Evolutionary conservation across 495 filamentous ascomycete genomes (phyloP).

Genomic region (Penicillium taxi): DNA sequence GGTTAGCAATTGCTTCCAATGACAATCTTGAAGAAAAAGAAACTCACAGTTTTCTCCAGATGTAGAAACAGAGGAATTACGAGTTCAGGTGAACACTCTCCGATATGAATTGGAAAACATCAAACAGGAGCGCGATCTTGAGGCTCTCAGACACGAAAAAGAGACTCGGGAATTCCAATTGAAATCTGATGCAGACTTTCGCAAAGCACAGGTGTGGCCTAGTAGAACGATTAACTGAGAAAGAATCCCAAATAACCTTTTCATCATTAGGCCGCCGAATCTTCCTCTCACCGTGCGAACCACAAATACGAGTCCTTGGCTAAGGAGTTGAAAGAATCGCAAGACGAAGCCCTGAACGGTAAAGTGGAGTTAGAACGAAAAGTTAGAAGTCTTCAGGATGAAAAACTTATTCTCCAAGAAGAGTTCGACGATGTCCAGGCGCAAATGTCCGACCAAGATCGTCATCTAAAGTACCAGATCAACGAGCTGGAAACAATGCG

Average conservation of each 20-base stretch:
- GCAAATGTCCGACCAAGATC: slow-evolving; percentile 59
- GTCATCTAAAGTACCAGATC: slow-evolving; percentile 60
- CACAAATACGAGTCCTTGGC: slow-evolving; percentile 65
- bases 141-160: slow-evolving; percentile 67
- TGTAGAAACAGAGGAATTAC: slow-evolving; percentile 56
- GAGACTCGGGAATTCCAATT: slow-evolving; percentile 68
- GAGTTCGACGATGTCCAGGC: slow-evolving; percentile 68
- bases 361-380: slow-evolving; percentile 64
- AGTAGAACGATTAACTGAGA: neutral
- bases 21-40: neutral
- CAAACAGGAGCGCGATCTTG: slow-evolving; percentile 79
- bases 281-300: slow-evolving; percentile 55
- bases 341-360: slow-evolving; percentile 58
- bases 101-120: slow-evolving; percentile 64
- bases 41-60: slow-evolving; percentile 21
- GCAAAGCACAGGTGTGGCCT: slow-evolving; percentile 58
- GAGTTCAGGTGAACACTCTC: slow-evolving; percentile 58
- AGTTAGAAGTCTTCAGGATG: slow-evolving; percentile 61
- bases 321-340: slow-evolving; percentile 61
- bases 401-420: slow-evolving; percentile 63
- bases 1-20: slow-evolving; percentile 8
- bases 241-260: neutral
- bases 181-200: slow-evolving; percentile 75
- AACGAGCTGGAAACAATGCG: slow-evolving; percentile 66
- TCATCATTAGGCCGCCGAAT: slow-evolving; percentile 48